Base-by-base conservation (phyloP, 148 eudicot genomes). In the Pouteria glomerata region DNA sequence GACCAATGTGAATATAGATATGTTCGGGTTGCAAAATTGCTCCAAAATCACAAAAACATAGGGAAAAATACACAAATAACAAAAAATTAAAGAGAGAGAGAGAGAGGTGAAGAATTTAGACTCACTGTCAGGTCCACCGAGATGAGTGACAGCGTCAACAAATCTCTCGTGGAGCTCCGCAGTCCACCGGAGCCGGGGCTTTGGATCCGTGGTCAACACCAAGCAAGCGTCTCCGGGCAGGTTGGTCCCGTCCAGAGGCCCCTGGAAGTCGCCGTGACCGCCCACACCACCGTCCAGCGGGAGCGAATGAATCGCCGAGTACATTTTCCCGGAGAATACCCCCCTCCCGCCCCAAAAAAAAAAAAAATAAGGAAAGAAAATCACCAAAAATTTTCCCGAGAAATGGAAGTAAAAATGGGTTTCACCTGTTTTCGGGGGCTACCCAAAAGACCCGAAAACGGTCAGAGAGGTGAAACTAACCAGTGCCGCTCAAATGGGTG, bases 41-140 rank as follows among this genome's bases (percentile, higher is more conserved):
- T 29, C 30, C 51, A 13, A 29, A 63, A 39, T 39, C 45, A 63
- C 7, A 1, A 3, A 21, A 23, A 57, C 4, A 53, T 16, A 11
- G 1, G 15, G 29, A 19, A 19, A 51, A 30, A 10, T 18, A 50
- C 31, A 6, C 0, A 13, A 67, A 31, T 4, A n/a, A n/a, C n/a
- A n/a, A n/a, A n/a, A n/a, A n/a, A n/a, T n/a, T n/a, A n/a, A n/a
- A n/a, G n/a, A n/a, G n/a, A n/a, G 15, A 23, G 1, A 3, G 44
- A 39, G 50, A 12, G 34, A 48, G 39, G 19, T 1, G n/a, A 69
- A 34, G 50, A 35, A 71, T 1, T 68, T 42, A 14, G 13, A 75
- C 85, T 41, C 6, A 86, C 89, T 86, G 44, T 86, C 87, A 33
- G 89, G 87, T 73, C 89, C 89, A 42, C 89, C 89, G 52, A 86